phyloP scores from a whole-genome alignment of 2,329 filamentous ascomycete species.

The Pyrenophora tritici-repentis region DNA sequence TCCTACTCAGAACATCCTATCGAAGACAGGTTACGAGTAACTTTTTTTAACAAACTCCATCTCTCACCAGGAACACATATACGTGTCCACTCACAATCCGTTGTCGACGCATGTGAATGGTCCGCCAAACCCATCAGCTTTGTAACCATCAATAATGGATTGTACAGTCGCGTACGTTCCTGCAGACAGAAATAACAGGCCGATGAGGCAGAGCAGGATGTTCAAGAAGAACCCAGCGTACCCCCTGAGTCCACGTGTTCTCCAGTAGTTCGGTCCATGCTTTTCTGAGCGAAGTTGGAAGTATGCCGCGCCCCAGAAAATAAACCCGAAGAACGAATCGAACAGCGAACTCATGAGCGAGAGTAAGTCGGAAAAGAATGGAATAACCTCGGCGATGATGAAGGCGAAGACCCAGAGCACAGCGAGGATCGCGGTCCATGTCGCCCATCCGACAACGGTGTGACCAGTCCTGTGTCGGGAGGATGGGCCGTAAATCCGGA shows the following conservation, averaged over 20 bases:
- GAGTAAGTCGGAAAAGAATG: constrained; percentile 81
- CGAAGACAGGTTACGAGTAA: not conserved
- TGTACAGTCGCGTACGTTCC: constrained; percentile 78
- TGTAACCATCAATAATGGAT: constrained; percentile 75
- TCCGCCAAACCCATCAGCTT: constrained; percentile 65
- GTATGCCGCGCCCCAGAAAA: constrained; percentile 88
- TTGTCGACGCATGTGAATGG: constrained; percentile 77
- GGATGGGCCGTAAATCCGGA: constrained; percentile 75
- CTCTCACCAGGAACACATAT: not conserved
- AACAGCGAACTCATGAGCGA: constrained; percentile 85
- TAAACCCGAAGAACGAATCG: constrained; percentile 92
- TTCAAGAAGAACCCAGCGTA: constrained; percentile 69
- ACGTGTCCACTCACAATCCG: constrained; percentile 54
- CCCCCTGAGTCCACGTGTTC: constrained; percentile 58
- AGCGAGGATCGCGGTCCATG: constrained; percentile 77
- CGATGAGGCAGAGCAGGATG: constrained; percentile 71
- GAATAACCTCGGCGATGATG: constrained; percentile 89
- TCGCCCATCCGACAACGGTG: constrained; percentile 78
- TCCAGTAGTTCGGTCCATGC: constrained; percentile 59
- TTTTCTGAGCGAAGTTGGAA: constrained; percentile 75
- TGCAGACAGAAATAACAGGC: constrained; percentile 78
- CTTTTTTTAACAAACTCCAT: not conserved
- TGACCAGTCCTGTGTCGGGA: constrained; percentile 80
- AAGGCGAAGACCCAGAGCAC: constrained; percentile 85
- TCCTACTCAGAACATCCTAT: not conserved